A percentile compares a stretch with the other conserved stretches of the same genome.
phyloP scores from a whole-genome alignment of 225 moss, liverwort and hornwort genomes.

The Polytrichum commune region DNA sequence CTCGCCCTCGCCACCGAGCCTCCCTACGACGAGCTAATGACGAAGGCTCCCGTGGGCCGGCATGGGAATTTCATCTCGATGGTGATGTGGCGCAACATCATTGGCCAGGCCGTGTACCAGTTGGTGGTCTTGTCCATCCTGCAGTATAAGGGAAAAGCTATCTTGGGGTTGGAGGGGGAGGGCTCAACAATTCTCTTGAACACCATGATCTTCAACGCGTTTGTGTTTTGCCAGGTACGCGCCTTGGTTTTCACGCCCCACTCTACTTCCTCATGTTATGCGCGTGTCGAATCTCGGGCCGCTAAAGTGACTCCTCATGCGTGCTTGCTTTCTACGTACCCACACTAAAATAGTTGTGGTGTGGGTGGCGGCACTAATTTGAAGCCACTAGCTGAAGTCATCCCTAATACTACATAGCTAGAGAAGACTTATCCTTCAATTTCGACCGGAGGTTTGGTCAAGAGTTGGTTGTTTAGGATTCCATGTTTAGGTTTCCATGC shows the following conservation, averaged over 20 bases:
- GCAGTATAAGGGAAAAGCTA: conserved; percentile 63
- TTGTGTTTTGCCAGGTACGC: conserved; percentile 92
- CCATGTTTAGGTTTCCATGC: too few species aligned
- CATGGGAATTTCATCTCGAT: conserved; percentile 64
- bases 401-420: too few species aligned
- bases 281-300: too few species aligned
- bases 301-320: too few species aligned
- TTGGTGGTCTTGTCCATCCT: conserved; percentile 58
- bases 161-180: conserved; percentile 46
- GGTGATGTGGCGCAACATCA: conserved; percentile 88
- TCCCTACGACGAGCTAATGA: conserved; percentile 83
- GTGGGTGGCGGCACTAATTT: too few species aligned
- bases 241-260: neutral
- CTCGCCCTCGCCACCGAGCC: conserved; percentile 94
- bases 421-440: too few species aligned
- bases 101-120: conserved; percentile 91
- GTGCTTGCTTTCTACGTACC: too few species aligned
- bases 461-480: too few species aligned
- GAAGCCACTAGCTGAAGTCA: too few species aligned
- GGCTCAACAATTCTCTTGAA: conserved; percentile 40
- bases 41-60: conserved; percentile 62
- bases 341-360: too few species aligned
- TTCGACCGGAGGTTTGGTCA: too few species aligned
- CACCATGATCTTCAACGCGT: conserved; percentile 94
- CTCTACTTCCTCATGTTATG: neutral